Percentiles rank a stretch among this genome's conserved stretches.
Conservation (phyloP, 129 eudicot species). For the Cynara cardunculus region DNA sequence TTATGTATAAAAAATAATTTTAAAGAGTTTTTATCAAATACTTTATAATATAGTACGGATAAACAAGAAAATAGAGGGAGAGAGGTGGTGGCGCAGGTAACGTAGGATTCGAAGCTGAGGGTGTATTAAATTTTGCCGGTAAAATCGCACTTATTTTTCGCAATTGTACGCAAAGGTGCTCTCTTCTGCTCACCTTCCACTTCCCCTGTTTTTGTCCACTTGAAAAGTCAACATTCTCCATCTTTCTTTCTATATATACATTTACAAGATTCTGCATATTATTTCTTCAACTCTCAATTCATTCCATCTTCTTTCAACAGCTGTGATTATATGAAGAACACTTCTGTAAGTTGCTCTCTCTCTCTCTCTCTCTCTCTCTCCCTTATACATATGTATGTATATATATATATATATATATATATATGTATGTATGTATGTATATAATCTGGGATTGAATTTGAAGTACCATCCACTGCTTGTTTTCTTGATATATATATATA, state of each 20-base stretch:
- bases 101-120: not conserved
- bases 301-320: not conserved
- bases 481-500: not conserved
- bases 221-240: slow-evolving; percentile 24
- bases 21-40: too few relatives aligned
- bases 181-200: slow-evolving; percentile 27
- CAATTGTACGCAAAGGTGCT: slow-evolving; percentile 25
- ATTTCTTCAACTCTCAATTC: slow-evolving; percentile 10
- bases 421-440: too few relatives aligned
- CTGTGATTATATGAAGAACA: slow-evolving; percentile 28
- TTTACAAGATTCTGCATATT: not conserved
- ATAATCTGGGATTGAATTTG: slow-evolving; percentile 5
- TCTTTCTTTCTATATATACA: slow-evolving; percentile 12
- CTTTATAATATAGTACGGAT: too few relatives aligned
- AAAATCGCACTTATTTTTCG: slow-evolving; percentile 21
- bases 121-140: slow-evolving; percentile 18
- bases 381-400: not conserved
- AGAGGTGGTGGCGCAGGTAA: too few relatives aligned
- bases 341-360: slow-evolving; percentile 33
- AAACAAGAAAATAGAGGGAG: too few relatives aligned
- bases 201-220: slow-evolving; percentile 6
- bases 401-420: too few relatives aligned
- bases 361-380: too few relatives aligned
- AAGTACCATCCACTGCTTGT: not conserved
- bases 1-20: too few relatives aligned